These are phyloP conservation scores for Phytophthora tentaculata DNA, from an alignment of 352 stramenopile species.

Conservation along the genomic window DNA sequence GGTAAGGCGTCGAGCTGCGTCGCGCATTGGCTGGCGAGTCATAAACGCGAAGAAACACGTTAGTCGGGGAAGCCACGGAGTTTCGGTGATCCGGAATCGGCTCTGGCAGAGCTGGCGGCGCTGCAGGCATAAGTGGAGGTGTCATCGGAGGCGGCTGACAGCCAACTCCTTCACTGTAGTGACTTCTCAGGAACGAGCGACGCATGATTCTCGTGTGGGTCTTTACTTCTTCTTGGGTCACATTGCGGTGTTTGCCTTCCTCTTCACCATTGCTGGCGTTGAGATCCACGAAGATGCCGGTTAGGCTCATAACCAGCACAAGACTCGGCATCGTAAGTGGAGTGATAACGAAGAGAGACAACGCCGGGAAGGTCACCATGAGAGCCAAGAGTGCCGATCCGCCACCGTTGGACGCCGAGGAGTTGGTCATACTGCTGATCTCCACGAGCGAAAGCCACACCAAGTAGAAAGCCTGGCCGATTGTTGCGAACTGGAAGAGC, in stretches of 20 bases:
- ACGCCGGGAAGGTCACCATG: slow-evolving; percentile 71
- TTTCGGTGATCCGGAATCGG: slow-evolving; percentile 7
- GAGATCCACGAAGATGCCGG: slow-evolving; percentile 86
- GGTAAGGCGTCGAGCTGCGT: slow-evolving; percentile 11
- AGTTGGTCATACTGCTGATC: slow-evolving; percentile 45
- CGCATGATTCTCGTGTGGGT: slow-evolving; percentile 75
- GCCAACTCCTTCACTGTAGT: slow-evolving; percentile 56
- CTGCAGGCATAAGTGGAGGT: slow-evolving; percentile 17
- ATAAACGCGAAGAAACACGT: slow-evolving; percentile 74
- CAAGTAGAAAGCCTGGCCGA: slow-evolving; percentile 87
- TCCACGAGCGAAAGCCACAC: slow-evolving; percentile 87
- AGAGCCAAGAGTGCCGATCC: slow-evolving; percentile 45
- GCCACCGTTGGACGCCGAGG: slow-evolving; percentile 15
- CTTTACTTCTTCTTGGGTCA: slow-evolving; percentile 59
- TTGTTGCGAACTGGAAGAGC: slow-evolving; percentile 88
- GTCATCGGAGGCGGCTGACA: slow-evolving; percentile 10
- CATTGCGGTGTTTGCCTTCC: slow-evolving; percentile 29
- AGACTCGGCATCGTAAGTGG: slow-evolving; percentile 88
- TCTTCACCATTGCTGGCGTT: slow-evolving; percentile 46
- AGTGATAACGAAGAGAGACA: slow-evolving; percentile 80
- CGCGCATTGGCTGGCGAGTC: slow-evolving; percentile 52
- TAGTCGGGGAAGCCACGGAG: slow-evolving; percentile 43
- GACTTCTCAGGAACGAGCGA: slow-evolving; percentile 71
- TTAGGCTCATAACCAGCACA: slow-evolving; percentile 88
- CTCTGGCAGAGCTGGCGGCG: slow-evolving; percentile 2